These are phyloP conservation scores for Wickerhamomyces queroliae DNA, from an alignment of 805 yeast species.

Conservation along the genomic window DNA sequence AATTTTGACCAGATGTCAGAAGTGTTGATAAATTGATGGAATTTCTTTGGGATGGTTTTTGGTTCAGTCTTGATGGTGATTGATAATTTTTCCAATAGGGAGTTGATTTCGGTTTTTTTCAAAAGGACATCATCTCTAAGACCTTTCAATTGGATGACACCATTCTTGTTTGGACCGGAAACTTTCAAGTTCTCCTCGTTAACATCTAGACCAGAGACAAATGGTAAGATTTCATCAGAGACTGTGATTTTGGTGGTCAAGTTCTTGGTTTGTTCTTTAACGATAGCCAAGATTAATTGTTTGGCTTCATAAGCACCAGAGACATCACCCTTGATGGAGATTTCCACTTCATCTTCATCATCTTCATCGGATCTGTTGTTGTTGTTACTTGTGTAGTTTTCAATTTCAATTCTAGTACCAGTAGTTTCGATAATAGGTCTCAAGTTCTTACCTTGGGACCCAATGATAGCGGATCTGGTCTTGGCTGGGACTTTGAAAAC, in stretches of 20 bases:
- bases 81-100: slow-evolving; percentile 38
- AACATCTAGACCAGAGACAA: slow-evolving; percentile 26
- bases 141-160: slow-evolving; percentile 56
- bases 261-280: slow-evolving; percentile 64
- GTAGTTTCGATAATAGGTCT: slow-evolving; percentile 70
- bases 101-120: slow-evolving; percentile 47
- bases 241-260: slow-evolving; percentile 46
- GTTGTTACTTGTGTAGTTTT: too few species aligned
- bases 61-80: slow-evolving; percentile 43
- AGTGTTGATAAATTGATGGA: slow-evolving; percentile 65
- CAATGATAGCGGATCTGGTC: slow-evolving; percentile 75
- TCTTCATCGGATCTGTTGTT: too few species aligned
- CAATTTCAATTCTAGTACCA: slow-evolving; percentile 68
- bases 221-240: slow-evolving; percentile 24
- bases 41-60: slow-evolving; percentile 58
- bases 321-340: slow-evolving; percentile 74
- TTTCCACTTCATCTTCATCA: slow-evolving; percentile 52
- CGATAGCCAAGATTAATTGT: slow-evolving; percentile 61
- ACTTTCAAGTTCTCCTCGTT: slow-evolving; percentile 22
- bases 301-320: slow-evolving; percentile 79
- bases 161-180: slow-evolving; percentile 29
- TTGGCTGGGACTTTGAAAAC: slow-evolving; percentile 68
- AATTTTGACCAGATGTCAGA: slow-evolving; percentile 45
- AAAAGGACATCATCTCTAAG: slow-evolving; percentile 58
- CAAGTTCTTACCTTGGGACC: slow-evolving; percentile 78